Percentiles rank a stretch among this genome's conserved stretches.
These are phyloP conservation scores for Hyaloscypha variabilis DNA, from an alignment of 495 filamentous ascomycete genomes.

Conservation along the genomic window DNA sequence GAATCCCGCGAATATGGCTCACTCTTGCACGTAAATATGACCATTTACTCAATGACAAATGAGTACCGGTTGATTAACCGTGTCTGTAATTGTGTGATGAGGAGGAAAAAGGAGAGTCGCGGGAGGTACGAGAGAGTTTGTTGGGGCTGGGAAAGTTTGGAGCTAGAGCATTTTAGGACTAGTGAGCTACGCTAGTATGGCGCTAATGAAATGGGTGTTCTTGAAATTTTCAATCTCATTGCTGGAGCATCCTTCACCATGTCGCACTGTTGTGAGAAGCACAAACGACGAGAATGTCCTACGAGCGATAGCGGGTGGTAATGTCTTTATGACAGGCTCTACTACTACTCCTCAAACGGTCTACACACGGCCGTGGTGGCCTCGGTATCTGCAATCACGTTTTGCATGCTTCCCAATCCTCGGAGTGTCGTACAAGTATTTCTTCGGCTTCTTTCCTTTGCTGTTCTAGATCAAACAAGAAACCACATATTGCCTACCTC, in stretches of 20 bases:
- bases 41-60: slow-evolving; percentile 45
- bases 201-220: neutral
- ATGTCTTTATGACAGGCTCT: too few relatives aligned
- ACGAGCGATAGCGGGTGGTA: too few relatives aligned
- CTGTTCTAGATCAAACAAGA: too few relatives aligned
- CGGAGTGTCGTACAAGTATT: too few relatives aligned
- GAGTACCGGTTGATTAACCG: slow-evolving; percentile 54
- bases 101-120: slow-evolving; percentile 31
- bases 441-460: too few relatives aligned
- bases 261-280: slow-evolving; percentile 3
- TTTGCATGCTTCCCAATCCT: too few relatives aligned
- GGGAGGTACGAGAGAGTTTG: slow-evolving; percentile 9
- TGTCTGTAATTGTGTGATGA: slow-evolving; percentile 44
- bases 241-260: neutral
- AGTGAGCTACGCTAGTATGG: slow-evolving; percentile 15
- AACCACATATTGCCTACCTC: slow-evolving; percentile 61
- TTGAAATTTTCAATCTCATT: neutral
- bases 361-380: too few relatives aligned
- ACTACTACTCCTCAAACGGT: too few relatives aligned
- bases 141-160: neutral
- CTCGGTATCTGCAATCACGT: too few relatives aligned
- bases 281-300: too few relatives aligned
- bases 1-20: slow-evolving; percentile 17
- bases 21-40: slow-evolving; percentile 50
- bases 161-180: neutral